Conservation (phyloP, 352 stramenopile genomes). For the Phytophthora quininea region DNA sequence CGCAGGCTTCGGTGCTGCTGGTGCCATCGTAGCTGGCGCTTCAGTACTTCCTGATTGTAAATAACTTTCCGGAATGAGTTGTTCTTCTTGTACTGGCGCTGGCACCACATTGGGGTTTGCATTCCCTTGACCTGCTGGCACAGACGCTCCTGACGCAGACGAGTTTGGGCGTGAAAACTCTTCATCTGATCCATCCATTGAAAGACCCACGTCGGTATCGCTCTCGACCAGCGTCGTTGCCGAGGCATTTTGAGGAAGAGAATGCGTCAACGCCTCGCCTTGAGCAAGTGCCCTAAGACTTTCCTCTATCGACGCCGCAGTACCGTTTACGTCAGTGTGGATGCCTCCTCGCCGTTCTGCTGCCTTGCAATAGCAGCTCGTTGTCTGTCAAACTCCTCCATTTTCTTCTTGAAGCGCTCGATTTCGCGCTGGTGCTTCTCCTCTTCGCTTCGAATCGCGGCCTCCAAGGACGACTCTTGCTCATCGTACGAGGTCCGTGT, state of each 20-base stretch:
- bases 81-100: slow-evolving; percentile 24
- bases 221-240: slow-evolving; percentile 30
- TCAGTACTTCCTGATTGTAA: slow-evolving; percentile 26
- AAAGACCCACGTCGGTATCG: slow-evolving; percentile 33
- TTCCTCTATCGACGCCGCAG: slow-evolving; percentile 31
- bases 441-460: slow-evolving; percentile 76
- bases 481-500: slow-evolving; percentile 66
- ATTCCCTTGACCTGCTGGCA: slow-evolving; percentile 14
- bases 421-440: slow-evolving; percentile 87
- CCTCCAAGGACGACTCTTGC: slow-evolving; percentile 71
- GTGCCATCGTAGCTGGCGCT: slow-evolving; percentile 13
- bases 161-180: slow-evolving; percentile 18
- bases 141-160: background rate
- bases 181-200: slow-evolving; percentile 32
- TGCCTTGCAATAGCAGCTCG: slow-evolving; percentile 66
- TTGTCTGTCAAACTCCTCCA: slow-evolving; percentile 86
- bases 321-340: slow-evolving; percentile 32
- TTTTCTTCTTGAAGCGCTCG: slow-evolving; percentile 80
- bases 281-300: slow-evolving; percentile 31
- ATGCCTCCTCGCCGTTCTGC: slow-evolving; percentile 49
- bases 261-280: slow-evolving; percentile 22
- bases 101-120: background rate
- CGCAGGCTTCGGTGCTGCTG: slow-evolving; percentile 15
- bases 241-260: slow-evolving; percentile 15
- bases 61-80: slow-evolving; percentile 42